A percentile compares a stretch with the other conserved stretches of the same genome.
These are phyloP conservation scores for Tricholoma flavovirens DNA, from an alignment of 768 basidiomycete species.

Conservation along the genomic window DNA sequence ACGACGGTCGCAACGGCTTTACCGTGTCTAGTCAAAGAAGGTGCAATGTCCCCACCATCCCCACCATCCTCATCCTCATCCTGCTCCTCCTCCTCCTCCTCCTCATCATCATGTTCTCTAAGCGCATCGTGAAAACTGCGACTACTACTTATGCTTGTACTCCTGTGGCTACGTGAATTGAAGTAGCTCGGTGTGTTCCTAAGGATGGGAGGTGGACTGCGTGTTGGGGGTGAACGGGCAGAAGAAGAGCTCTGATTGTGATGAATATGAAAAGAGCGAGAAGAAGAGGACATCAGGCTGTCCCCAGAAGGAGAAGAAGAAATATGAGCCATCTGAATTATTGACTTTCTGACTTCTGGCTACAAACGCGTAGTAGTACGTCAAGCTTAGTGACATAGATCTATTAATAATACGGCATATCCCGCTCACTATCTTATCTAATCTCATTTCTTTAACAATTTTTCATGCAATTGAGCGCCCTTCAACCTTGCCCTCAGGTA, in stretches of 20 bases:
- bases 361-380: too few relatives aligned
- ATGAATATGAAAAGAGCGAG: slow-evolving; percentile 38
- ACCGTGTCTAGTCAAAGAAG: slow-evolving; percentile 27
- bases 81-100: slow-evolving; percentile 35
- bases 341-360: not conserved
- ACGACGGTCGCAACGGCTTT: slow-evolving; percentile 36
- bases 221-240: slow-evolving; percentile 37
- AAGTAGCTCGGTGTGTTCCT: slow-evolving; percentile 51
- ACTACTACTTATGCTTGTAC: slow-evolving; percentile 57
- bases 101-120: slow-evolving; percentile 49
- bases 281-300: slow-evolving; percentile 28
- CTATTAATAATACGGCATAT: slow-evolving; percentile 18
- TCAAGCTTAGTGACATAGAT: too few relatives aligned
- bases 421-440: slow-evolving; percentile 20
- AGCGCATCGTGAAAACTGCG: slow-evolving; percentile 40
- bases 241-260: slow-evolving; percentile 70
- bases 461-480: slow-evolving; percentile 80
- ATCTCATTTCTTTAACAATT: slow-evolving; percentile 56
- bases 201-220: slow-evolving; percentile 37
- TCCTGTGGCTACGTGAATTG: slow-evolving; percentile 40
- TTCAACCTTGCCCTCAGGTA: slow-evolving; percentile 79
- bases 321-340: slow-evolving; percentile 10
- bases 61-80: slow-evolving; percentile 31
- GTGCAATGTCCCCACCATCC: slow-evolving; percentile 15
- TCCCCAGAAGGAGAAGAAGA: slow-evolving; percentile 30